Percentiles rank a stretch among this genome's conserved stretches.
Conservation (phyloP, 345 rosid species). For the Arabis alpina region DNA sequence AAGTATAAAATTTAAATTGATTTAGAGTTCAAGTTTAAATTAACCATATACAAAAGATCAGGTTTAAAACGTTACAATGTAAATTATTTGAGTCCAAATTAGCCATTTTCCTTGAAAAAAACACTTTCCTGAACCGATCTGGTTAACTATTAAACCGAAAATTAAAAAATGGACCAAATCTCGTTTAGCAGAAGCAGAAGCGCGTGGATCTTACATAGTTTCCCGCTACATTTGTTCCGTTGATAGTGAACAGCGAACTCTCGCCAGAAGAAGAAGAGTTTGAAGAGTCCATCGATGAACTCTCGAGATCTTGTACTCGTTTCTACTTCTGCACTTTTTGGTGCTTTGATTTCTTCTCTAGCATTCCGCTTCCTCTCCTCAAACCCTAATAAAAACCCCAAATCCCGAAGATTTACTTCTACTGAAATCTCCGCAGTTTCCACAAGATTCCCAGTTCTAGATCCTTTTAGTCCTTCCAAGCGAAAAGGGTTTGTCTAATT, state of each 20-base stretch:
- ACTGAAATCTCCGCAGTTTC: slow-evolving; percentile 46
- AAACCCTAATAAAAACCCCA: slow-evolving; percentile 48
- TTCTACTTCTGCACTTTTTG: slow-evolving; percentile 65
- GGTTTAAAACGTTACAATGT: no score
- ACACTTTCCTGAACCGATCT: no score
- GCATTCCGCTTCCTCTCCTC: slow-evolving; percentile 57
- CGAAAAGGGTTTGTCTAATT: slow-evolving; percentile 65
- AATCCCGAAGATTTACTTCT: slow-evolving; percentile 37
- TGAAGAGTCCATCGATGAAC: slow-evolving; percentile 20
- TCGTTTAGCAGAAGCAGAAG: background rate
- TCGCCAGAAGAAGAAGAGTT: background rate
- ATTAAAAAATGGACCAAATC: background rate
- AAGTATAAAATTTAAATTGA: no score
- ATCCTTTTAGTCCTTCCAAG: slow-evolving; percentile 78
- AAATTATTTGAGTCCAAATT: no score
- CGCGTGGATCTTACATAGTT: slow-evolving; percentile 20
- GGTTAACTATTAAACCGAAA: slow-evolving; percentile 12
- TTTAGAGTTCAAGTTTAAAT: no score
- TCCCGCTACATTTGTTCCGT: slow-evolving; percentile 46
- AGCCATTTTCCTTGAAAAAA: no score
- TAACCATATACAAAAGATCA: no score
- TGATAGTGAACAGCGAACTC: slow-evolving; percentile 6
- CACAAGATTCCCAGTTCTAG: slow-evolving; percentile 42
- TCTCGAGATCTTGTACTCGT: slow-evolving; percentile 62
- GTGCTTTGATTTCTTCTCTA: slow-evolving; percentile 68